phyloP scores from a whole-genome alignment of 352 stramenopile genomes.

The Pythium volutum region DNA sequence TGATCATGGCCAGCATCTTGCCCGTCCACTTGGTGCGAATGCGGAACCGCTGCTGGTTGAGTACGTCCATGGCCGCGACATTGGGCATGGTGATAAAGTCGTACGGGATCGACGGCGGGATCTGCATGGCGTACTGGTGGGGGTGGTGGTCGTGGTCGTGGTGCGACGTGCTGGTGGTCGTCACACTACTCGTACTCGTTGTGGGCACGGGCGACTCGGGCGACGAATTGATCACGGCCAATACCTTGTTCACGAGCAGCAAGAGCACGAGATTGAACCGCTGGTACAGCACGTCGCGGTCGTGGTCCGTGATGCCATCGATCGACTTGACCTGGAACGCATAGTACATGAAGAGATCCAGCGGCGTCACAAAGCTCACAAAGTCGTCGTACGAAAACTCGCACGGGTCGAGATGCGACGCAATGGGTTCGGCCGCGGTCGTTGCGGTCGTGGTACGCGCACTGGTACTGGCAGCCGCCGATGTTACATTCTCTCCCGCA shows the following conservation, averaged over 20 bases:
- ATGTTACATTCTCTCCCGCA: not conserved
- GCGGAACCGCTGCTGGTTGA: constrained; percentile 47
- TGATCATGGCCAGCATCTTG: constrained; percentile 54
- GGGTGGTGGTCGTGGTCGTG: no score
- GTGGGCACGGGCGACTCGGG: constrained; percentile 31
- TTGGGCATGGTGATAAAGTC: constrained; percentile 52
- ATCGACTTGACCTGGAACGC: constrained; percentile 52
- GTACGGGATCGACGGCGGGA: constrained; percentile 47
- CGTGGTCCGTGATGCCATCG: constrained; percentile 35
- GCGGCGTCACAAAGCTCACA: constrained; percentile 37
- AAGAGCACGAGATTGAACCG: constrained; percentile 39
- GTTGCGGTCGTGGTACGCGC: not conserved
- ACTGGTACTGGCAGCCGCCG: not conserved
- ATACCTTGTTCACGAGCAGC: constrained; percentile 39
- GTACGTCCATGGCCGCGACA: constrained; percentile 45
- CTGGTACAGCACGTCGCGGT: constrained; percentile 38
- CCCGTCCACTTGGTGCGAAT: constrained; percentile 41
- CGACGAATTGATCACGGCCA: constrained; percentile 34
- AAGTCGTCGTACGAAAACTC: constrained; percentile 59
- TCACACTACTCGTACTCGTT: not conserved
- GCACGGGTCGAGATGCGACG: constrained; percentile 28
- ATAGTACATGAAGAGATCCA: constrained; percentile 61
- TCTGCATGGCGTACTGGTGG: constrained; percentile 37
- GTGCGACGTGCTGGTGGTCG: constrained; percentile 11
- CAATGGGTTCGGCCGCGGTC: not conserved